These are phyloP conservation scores for Ogataea methylovora DNA, from an alignment of 805 yeast species.

Conservation along the genomic window DNA sequence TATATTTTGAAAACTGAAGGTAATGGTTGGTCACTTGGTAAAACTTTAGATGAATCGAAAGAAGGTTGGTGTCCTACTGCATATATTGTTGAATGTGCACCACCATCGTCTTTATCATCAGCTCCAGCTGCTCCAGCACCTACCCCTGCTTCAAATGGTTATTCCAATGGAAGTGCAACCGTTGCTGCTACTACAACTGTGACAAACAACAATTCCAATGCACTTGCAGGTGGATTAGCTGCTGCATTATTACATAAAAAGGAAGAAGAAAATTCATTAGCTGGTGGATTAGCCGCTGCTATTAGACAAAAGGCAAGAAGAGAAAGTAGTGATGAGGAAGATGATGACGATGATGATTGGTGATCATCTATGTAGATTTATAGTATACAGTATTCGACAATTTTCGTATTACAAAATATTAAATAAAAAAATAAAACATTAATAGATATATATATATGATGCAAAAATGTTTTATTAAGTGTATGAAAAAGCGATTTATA, in stretches of 20 bases:
- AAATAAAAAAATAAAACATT: no score
- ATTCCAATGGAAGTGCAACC: constrained; percentile 4
- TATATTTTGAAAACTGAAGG: constrained; percentile 64
- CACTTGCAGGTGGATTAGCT: constrained; percentile 46
- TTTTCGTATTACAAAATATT: no score
- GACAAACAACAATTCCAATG: constrained; percentile 7
- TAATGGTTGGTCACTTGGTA: constrained; percentile 94
- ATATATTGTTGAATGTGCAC: constrained; percentile 60
- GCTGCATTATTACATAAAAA: constrained; percentile 60
- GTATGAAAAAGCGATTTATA: no score
- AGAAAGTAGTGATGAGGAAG: constrained; percentile 66
- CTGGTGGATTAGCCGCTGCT: constrained; percentile 87
- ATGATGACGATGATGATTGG: constrained; percentile 54
- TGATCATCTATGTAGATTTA: no score
- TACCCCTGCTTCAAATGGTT: constrained; percentile 13
- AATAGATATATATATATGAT: no score
- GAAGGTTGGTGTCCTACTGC: constrained; percentile 99
- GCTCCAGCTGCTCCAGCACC: constrained; percentile 26
- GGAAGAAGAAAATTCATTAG: constrained; percentile 52
- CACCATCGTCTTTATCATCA: constrained; percentile 33
- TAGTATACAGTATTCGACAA: no score
- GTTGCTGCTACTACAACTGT: constrained; percentile 4
- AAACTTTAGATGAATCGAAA: constrained; percentile 59
- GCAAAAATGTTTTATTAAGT: no score
- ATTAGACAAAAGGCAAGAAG: constrained; percentile 69